Evolutionary conservation across 495 filamentous ascomycete species (phyloP).

Genomic region (Penicillium steckii): DNA sequence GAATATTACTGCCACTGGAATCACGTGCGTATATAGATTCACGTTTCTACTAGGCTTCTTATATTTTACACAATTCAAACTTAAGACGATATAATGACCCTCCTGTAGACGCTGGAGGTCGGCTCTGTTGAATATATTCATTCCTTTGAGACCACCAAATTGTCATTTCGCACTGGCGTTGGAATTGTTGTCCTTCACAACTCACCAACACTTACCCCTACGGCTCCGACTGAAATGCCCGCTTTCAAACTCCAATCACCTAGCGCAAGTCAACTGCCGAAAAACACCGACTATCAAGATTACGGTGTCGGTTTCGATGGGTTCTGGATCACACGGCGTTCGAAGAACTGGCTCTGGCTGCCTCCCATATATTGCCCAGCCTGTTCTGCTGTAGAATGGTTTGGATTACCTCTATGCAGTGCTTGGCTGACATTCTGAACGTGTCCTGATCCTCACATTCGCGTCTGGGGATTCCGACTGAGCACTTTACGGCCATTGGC

Average conservation of each 20-base stretch:
- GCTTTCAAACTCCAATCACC: background rate
- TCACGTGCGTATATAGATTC: too few species aligned
- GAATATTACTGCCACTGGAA: too few species aligned
- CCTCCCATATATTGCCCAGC: background rate
- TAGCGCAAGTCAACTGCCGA: background rate
- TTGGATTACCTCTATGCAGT: background rate
- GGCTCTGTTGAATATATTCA: background rate
- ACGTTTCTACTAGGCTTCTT: too few species aligned
- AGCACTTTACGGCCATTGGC: background rate
- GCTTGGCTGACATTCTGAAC: background rate
- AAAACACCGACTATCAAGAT: background rate
- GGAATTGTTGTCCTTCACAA: background rate
- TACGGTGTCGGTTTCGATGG: slow-evolving; percentile 13
- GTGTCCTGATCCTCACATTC: background rate
- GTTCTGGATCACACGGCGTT: background rate
- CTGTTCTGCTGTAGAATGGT: background rate
- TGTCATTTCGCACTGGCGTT: background rate
- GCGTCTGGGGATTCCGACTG: background rate
- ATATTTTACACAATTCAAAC: too few species aligned
- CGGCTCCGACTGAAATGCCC: background rate
- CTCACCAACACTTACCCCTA: background rate
- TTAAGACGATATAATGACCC: too few species aligned
- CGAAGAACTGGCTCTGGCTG: background rate
- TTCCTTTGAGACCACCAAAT: background rate
- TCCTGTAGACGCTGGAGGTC: background rate